Conservation (phyloP, 2,329 filamentous ascomycete genomes). For the Beauveria bassiana region DNA sequence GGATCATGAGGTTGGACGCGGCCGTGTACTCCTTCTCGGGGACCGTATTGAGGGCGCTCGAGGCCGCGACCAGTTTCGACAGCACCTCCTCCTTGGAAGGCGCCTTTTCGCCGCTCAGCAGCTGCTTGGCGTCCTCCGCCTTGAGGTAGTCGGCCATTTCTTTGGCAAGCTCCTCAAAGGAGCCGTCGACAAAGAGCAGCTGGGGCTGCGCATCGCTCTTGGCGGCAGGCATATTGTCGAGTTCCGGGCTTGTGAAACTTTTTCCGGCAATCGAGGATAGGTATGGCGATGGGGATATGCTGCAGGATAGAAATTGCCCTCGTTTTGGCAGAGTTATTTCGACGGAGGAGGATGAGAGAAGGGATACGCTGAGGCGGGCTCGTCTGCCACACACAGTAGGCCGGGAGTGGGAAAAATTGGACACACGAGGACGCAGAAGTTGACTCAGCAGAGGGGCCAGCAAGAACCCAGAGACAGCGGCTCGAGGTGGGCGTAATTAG, state of each 20-base stretch:
- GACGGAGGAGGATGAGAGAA: neutral
- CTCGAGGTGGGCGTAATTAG: conserved; percentile 3
- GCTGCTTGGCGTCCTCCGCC: conserved; percentile 67
- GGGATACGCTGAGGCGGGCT: neutral
- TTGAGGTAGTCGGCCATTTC: conserved; percentile 95
- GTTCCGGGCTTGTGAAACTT: conserved; percentile 13
- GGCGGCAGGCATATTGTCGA: conserved; percentile 24
- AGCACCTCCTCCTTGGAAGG: conserved; percentile 70
- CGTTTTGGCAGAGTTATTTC: conserved; percentile 7
- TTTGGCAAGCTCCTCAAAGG: conserved; percentile 84
- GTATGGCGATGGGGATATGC: conserved; percentile 1
- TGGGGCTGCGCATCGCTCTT: conserved; percentile 44
- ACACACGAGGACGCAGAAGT: conserved; percentile 5
- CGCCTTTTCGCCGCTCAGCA: conserved; percentile 55
- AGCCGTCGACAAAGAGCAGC: conserved; percentile 77
- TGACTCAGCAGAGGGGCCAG: conserved; percentile 10
- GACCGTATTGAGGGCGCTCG: conserved; percentile 68
- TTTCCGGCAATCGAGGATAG: neutral
- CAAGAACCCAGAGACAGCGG: neutral
- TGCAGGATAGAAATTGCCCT: neutral
- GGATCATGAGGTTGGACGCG: conserved; percentile 93
- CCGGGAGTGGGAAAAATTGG: conserved; percentile 13
- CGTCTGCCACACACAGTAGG: neutral
- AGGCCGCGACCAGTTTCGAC: conserved; percentile 79
- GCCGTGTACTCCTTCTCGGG: conserved; percentile 96